Percentiles rank a stretch among this genome's conserved stretches.
These are phyloP conservation scores for Quercus gilva DNA, from an alignment of 306 rosid species.

Conservation along the genomic window DNA sequence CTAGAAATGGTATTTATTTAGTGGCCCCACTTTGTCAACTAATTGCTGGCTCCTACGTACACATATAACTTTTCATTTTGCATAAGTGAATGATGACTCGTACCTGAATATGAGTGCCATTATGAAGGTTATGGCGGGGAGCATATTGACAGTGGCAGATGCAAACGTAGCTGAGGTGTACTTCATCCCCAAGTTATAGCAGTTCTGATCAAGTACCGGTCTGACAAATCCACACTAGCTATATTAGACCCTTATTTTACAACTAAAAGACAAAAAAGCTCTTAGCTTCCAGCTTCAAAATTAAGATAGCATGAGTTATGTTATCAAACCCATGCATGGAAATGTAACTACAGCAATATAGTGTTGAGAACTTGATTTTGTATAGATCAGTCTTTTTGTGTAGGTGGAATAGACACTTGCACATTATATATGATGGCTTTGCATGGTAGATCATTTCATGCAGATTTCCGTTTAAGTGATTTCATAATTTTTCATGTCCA, in stretches of 20 bases:
- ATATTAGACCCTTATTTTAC: background rate
- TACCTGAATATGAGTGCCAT: constrained; percentile 96
- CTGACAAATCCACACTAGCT: constrained; percentile 41
- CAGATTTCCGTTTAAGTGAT: constrained; percentile 20
- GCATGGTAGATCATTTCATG: background rate
- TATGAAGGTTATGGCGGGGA: constrained; percentile 89
- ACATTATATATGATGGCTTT: background rate
- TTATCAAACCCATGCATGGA: too few relatives aligned
- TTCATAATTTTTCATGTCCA: constrained; percentile 2
- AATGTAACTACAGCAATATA: too few relatives aligned
- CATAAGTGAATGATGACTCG: constrained; percentile 8
- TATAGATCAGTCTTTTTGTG: too few relatives aligned
- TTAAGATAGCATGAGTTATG: too few relatives aligned
- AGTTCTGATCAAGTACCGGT: constrained; percentile 96
- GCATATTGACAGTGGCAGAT: constrained; percentile 69
- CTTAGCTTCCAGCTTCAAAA: too few relatives aligned
- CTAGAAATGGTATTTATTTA: background rate
- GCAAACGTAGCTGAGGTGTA: constrained; percentile 91
- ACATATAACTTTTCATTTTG: constrained; percentile 14
- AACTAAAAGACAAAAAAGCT: background rate
- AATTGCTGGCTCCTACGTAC: constrained; percentile 5
- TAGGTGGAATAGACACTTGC: too few relatives aligned
- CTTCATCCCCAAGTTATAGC: constrained; percentile 90
- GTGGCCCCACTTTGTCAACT: constrained; percentile 19
- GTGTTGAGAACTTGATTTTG: too few relatives aligned